Conservation (phyloP, 2,329 filamentous ascomycete species). For the Colletotrichum orchidophilum region DNA sequence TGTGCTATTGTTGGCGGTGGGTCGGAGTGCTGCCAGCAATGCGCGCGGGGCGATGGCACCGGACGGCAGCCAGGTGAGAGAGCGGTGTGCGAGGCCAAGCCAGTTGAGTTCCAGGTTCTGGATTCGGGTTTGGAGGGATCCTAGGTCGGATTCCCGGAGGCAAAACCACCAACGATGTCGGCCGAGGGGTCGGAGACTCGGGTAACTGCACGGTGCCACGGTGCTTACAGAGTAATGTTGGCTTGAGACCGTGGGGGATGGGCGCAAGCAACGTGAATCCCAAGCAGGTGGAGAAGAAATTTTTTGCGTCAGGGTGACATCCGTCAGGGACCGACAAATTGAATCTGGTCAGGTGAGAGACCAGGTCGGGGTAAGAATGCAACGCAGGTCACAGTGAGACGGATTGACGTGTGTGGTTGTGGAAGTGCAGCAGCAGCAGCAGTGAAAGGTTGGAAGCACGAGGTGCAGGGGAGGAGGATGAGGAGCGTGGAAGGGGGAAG, state of each 20-base stretch:
- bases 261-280: neutral
- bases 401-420: slow-evolving; percentile 8
- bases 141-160: neutral
- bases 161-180: slow-evolving; percentile 20
- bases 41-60: neutral
- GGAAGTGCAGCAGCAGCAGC: neutral
- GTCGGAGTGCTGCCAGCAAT: neutral
- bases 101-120: neutral
- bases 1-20: neutral
- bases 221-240: neutral
- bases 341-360: slow-evolving; percentile 26
- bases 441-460: neutral
- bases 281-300: neutral
- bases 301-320: slow-evolving; percentile 16
- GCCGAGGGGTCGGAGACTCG: slow-evolving; percentile 18
- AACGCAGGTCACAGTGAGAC: slow-evolving; percentile 1
- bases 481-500: neutral
- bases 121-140: neutral
- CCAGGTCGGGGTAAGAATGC: slow-evolving; percentile 23
- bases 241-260: neutral
- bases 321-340: slow-evolving; percentile 28
- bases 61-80: neutral
- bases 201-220: neutral
- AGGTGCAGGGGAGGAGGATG: neutral
- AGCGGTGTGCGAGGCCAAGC: slow-evolving; percentile 17